A percentile compares a stretch with the other conserved stretches of the same genome.
Evolutionary conservation across 306 rosid species (phyloP).

Genomic region (Pterocarpus santalinus): DNA sequence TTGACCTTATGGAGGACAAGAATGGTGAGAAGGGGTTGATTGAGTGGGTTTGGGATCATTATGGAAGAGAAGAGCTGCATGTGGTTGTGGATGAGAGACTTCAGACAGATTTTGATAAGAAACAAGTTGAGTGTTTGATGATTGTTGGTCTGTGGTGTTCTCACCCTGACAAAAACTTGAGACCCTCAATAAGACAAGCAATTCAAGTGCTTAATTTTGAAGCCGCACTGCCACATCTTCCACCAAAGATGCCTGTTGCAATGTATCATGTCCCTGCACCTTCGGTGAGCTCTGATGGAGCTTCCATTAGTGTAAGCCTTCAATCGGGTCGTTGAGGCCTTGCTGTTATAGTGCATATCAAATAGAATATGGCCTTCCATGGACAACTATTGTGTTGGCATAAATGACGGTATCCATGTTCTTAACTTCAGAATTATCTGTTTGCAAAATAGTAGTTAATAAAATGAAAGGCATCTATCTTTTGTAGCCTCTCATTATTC

Average conservation of each 20-base stretch:
- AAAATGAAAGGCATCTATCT: too few relatives aligned
- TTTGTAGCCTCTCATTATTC: too few relatives aligned
- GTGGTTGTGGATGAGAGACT: not conserved
- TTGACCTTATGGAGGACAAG: not conserved
- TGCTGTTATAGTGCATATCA: too few relatives aligned
- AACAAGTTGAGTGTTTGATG: not conserved
- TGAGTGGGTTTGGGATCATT: not conserved
- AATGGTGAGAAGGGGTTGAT: conserved; percentile 13
- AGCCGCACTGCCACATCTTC: not conserved
- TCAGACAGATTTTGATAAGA: not conserved
- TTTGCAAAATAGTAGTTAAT: too few relatives aligned
- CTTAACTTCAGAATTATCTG: too few relatives aligned
- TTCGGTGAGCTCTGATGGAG: too few relatives aligned
- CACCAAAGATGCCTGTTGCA: not conserved
- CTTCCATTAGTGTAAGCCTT: too few relatives aligned
- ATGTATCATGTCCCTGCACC: too few relatives aligned
- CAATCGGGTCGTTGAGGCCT: too few relatives aligned
- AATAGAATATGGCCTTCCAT: too few relatives aligned
- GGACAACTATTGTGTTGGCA: too few relatives aligned
- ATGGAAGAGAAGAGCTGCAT: not conserved
- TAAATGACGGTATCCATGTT: too few relatives aligned
- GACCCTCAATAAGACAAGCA: not conserved
- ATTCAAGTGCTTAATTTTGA: not conserved
- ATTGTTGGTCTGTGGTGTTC: not conserved
- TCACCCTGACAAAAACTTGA: not conserved